Conservation (phyloP, 208 protist genomes). For the Acanthamoeba culbertsoni region DNA sequence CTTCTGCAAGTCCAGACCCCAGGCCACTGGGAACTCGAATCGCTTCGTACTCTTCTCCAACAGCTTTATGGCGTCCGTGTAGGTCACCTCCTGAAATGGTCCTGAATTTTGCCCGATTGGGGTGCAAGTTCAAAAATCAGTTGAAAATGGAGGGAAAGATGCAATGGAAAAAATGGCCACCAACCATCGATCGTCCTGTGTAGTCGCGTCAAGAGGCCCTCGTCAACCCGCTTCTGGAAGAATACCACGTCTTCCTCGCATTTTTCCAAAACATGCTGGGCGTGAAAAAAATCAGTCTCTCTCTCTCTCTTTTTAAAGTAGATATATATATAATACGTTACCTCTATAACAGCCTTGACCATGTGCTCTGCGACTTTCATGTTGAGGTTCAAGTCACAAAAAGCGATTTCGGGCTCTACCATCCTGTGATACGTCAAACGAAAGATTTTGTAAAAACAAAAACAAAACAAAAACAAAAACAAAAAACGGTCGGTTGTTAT, state of each 20-base stretch:
- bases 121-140: neutral
- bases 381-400: slow-evolving; percentile 71
- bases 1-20: slow-evolving; percentile 78
- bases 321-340: no score
- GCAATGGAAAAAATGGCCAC: neutral
- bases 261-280: neutral
- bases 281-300: neutral
- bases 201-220: neutral
- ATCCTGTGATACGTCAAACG: slow-evolving; percentile 63
- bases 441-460: neutral
- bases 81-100: slow-evolving; percentile 69
- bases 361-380: slow-evolving; percentile 73
- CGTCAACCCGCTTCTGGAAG: slow-evolving; percentile 23
- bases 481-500: neutral
- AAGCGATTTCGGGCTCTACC: slow-evolving; percentile 88
- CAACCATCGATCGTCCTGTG: neutral
- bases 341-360: slow-evolving; percentile 42
- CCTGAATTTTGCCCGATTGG: neutral
- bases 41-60: slow-evolving; percentile 63
- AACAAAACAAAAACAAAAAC: neutral
- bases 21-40: slow-evolving; percentile 73
- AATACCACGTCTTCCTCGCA: slow-evolving; percentile 27
- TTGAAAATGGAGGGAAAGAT: neutral
- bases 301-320: no score
- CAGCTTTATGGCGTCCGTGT: slow-evolving; percentile 83